phyloP scores from a whole-genome alignment of 2,329 filamentous ascomycete species.

The Penicillium thymicola region DNA sequence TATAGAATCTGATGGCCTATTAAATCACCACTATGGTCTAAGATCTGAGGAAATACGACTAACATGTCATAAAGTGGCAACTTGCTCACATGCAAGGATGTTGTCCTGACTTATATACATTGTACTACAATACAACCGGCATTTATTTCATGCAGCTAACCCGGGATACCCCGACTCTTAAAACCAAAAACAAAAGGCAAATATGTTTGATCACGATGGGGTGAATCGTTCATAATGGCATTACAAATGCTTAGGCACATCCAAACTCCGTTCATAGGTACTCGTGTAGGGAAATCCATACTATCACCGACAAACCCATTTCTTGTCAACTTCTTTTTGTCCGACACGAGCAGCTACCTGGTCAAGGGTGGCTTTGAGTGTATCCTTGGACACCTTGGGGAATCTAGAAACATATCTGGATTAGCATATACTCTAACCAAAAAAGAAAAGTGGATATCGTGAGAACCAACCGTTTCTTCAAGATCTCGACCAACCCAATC shows the following conservation, averaged over 20 bases:
- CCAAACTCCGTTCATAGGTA: conserved; percentile 3
- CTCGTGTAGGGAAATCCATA: background rate
- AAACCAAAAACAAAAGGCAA: background rate
- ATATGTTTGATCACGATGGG: background rate
- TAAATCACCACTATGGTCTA: background rate
- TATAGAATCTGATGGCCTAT: background rate
- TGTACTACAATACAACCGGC: background rate
- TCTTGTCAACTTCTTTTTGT: conserved; percentile 61
- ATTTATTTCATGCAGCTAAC: conserved; percentile 6
- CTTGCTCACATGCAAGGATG: conserved; percentile 1
- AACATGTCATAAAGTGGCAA: conserved; percentile 1
- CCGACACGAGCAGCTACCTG: conserved; percentile 62
- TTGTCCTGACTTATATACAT: background rate
- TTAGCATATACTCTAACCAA: conserved; percentile 1
- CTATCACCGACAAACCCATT: conserved; percentile 54
- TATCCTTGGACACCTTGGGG: conserved; percentile 64
- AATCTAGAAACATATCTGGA: conserved; percentile 48
- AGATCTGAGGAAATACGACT: background rate
- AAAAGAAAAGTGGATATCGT: background rate
- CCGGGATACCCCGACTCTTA: conserved; percentile 5
- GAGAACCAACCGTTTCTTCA: conserved; percentile 62
- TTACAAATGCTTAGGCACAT: conserved; percentile 2
- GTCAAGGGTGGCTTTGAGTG: conserved; percentile 68
- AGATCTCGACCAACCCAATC: conserved; percentile 67
- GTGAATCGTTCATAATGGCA: background rate